Evolutionary conservation across 164 flowering plant genomes (phyloP).

Genomic region (Tetrastigma voinierianum): DNA sequence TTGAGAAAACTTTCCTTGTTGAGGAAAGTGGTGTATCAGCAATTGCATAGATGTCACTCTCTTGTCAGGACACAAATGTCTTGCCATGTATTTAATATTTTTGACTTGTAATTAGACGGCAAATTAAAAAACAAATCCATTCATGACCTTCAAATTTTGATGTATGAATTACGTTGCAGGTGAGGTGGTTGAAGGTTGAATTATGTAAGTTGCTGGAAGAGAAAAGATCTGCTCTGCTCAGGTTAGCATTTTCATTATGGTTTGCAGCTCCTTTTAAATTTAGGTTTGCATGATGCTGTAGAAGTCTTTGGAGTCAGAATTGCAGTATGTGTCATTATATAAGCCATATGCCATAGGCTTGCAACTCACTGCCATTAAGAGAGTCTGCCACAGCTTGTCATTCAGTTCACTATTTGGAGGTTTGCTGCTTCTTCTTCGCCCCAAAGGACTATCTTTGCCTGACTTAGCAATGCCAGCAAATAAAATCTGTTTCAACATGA

Average conservation of each 20-base stretch:
- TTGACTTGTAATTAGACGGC: background rate
- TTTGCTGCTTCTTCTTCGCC: too few relatives aligned
- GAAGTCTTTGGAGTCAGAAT: background rate
- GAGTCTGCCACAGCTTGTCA: background rate
- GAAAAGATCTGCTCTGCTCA: constrained; percentile 60
- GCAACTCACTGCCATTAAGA: background rate
- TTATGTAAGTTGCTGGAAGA: constrained; percentile 64
- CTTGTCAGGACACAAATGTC: background rate
- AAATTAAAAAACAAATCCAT: background rate
- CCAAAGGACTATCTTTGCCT: too few relatives aligned
- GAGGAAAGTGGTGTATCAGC: too few relatives aligned
- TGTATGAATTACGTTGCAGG: constrained; percentile 32
- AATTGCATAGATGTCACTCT: background rate
- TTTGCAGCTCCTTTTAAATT: background rate
- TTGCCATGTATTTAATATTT: background rate
- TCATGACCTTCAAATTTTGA: background rate
- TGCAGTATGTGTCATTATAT: background rate
- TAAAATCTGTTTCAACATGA: too few relatives aligned
- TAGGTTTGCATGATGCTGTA: background rate
- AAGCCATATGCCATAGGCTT: background rate
- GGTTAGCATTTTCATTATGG: constrained; percentile 28
- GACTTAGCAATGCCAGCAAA: too few relatives aligned
- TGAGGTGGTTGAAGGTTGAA: constrained; percentile 62
- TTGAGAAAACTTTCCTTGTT: too few relatives aligned
- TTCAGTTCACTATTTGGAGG: background rate